Evolutionary conservation across 805 yeast genomes (phyloP).

Genomic region (Saccharomycopsis fodiens): DNA sequence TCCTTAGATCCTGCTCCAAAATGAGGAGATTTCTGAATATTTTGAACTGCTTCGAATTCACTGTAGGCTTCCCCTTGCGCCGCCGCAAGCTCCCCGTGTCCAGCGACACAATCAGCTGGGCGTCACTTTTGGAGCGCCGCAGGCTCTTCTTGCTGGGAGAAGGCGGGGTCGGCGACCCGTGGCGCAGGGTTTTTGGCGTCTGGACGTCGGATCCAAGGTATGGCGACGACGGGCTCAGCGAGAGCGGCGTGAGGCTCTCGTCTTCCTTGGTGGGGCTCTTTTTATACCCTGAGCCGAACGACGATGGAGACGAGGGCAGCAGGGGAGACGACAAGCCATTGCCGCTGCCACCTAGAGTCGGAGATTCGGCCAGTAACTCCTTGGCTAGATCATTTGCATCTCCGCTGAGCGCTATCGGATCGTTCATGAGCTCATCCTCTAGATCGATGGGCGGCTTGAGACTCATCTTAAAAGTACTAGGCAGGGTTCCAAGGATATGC

Average conservation of each 20-base stretch:
- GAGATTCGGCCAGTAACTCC: no score
- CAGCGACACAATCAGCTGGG: background rate
- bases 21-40: conserved; percentile 76
- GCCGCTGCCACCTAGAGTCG: no score
- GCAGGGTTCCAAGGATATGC: no score
- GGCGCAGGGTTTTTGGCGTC: background rate
- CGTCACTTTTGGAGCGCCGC: background rate
- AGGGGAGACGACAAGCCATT: background rate
- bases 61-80: background rate
- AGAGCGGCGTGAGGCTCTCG: conserved; percentile 8
- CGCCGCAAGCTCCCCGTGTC: background rate
- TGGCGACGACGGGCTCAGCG: conserved; percentile 5
- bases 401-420: background rate
- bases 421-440: background rate
- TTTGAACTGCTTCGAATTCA: conserved; percentile 29
- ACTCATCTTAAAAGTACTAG: no score
- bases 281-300: background rate
- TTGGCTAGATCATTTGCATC: no score
- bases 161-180: background rate
- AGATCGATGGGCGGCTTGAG: conserved; percentile 4
- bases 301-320: conserved; percentile 8
- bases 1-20: conserved; percentile 77
- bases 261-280: background rate
- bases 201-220: background rate
- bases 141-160: background rate